A percentile compares a stretch with the other conserved stretches of the same genome.
These are phyloP conservation scores for Rhizomucor miehei DNA, from an alignment of 371 early-diverging fungal species.

Conservation along the genomic window DNA sequence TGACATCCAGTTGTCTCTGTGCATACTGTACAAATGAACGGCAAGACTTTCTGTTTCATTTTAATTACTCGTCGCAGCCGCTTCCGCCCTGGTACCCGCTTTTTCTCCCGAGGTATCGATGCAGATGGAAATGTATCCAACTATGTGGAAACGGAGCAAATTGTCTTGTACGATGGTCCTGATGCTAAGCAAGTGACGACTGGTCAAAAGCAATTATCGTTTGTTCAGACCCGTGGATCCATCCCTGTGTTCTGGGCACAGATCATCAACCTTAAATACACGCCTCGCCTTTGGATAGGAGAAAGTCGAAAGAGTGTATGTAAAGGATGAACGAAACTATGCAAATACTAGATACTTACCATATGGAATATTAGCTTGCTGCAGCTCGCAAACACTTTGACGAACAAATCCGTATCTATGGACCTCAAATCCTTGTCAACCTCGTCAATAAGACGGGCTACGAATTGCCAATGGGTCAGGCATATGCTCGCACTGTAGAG, in stretches of 20 bases:
- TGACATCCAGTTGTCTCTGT: constrained; percentile 52
- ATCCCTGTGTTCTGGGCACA: constrained; percentile 98
- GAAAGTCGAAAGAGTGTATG: constrained; percentile 66
- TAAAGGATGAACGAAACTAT: too few relatives aligned
- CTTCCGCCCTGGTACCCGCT: constrained; percentile 85
- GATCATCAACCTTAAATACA: constrained; percentile 86
- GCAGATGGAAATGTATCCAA: constrained; percentile 93
- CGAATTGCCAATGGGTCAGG: constrained; percentile 81
- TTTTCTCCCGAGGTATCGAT: constrained; percentile 95
- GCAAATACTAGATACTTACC: background rate
- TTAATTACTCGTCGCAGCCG: constrained; percentile 84
- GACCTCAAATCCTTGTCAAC: constrained; percentile 82
- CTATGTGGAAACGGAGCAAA: constrained; percentile 98
- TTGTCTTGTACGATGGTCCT: constrained; percentile 60
- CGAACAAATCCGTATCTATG: constrained; percentile 69
- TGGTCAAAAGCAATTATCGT: constrained; percentile 55
- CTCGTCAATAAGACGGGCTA: constrained; percentile 89
- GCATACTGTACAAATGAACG: constrained; percentile 50
- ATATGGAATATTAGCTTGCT: constrained; percentile 19
- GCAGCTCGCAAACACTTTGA: constrained; percentile 75
- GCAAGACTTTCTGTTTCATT: constrained; percentile 63
- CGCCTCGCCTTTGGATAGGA: constrained; percentile 81
- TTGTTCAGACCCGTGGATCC: constrained; percentile 96
- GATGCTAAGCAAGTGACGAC: constrained; percentile 12
- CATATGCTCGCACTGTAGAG: constrained; percentile 67